Conservation (phyloP, 2,329 filamentous ascomycete genomes). For the Trichoderma hamatum region DNA sequence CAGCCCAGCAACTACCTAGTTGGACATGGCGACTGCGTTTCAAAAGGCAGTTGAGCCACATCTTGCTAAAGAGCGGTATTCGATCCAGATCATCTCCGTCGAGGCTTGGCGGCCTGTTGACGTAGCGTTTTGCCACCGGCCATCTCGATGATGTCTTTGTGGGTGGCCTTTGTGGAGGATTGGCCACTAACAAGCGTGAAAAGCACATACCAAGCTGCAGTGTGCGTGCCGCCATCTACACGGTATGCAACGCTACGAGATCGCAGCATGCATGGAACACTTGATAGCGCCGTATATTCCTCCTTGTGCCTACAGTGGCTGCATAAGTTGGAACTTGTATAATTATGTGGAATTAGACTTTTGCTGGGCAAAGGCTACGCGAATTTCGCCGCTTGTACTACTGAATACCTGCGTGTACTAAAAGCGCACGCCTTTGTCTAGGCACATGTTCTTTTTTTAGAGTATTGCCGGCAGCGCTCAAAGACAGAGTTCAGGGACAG, state of each 20-base stretch:
- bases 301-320: neutral
- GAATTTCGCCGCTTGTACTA: neutral
- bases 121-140: conserved; percentile 20
- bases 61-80: neutral
- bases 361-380: neutral
- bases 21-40: neutral
- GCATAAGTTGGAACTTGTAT: neutral
- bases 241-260: neutral
- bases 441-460: neutral
- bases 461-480: neutral
- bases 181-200: neutral
- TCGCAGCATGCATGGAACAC: neutral
- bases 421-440: neutral
- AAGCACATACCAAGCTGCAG: neutral
- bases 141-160: conserved; percentile 7
- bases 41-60: neutral
- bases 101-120: neutral
- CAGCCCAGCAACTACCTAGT: neutral
- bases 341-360: neutral
- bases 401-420: neutral
- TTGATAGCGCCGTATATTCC: neutral
- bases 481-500: too few relatives aligned
- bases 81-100: conserved; percentile 2
- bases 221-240: neutral
- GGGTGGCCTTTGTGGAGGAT: neutral